Evolutionary conservation across 2,329 filamentous ascomycete species (phyloP), one percentile per base, ranked within the genome.

Genomic region (Leptographium procerum): DNA sequence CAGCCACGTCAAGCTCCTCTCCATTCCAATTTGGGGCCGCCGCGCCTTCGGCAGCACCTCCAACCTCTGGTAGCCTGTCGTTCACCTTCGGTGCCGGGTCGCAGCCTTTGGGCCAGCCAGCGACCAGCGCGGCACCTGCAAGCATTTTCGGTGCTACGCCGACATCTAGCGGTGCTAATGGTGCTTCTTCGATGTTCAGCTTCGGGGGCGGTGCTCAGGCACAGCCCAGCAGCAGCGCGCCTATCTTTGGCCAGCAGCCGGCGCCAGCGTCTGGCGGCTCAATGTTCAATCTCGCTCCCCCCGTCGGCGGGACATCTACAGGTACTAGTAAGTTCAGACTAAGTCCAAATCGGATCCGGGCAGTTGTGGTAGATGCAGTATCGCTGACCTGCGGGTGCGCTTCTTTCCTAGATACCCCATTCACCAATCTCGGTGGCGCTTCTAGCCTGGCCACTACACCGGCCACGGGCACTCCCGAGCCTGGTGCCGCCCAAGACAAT

Each of bases 361-460:
- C 9, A n/a, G 14, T 43, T 34, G 29, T 51, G 19, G 10, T 11
- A 10, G 6, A 26, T 31, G 22, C 22, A 28, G n/a, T 5, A n/a
- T 19, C 22, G 33, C 48, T 60, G 50, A 61, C 50, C 31, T 36
- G 57, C 28, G 26, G 8, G 22, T 50, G 22, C 26, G 29, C 31
- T 52, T 16, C n/a, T 10, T 48, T 9, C n/a, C 31, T 7, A 80
- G 77, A 80, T 72, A 78, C 78, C 69, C 77, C 78, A 62, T 77
- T 79, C 64, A 78, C 75, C 56, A 61, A 58, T 66, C 75, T 83
- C 68, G 80, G 78, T 63, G 80, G 79, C 65, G 79, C 79, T 64
- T 84, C 81, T 61, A 84, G 81, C 69, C 71, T 84, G 69, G 80
- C 80, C 56, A 83, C 80, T 43, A 84, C 81, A 63, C 81, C 81